Percentiles rank a stretch among this genome's conserved stretches.
phyloP scores from a whole-genome alignment of 1,284 basidiomycete species.

The Apiotrichum gamsii region DNA sequence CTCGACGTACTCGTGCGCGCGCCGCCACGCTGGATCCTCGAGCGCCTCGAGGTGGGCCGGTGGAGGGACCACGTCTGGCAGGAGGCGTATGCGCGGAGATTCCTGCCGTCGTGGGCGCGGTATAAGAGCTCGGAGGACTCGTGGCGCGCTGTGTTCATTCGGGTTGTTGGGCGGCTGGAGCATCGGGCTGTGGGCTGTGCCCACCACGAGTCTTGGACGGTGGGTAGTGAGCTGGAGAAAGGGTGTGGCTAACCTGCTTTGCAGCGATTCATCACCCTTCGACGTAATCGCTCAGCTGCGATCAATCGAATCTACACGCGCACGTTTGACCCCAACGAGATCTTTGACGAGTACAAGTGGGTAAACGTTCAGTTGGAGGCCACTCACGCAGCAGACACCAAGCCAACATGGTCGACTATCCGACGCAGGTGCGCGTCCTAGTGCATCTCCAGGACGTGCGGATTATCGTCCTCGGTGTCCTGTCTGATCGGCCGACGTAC shows the following conservation, averaged over 20 bases:
- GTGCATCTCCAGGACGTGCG: constrained; percentile 41
- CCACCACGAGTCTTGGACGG: constrained; percentile 44
- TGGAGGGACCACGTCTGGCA: constrained; percentile 35
- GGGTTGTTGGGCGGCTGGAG: constrained; percentile 31
- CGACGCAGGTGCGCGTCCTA: constrained; percentile 35
- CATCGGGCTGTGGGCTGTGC: constrained; percentile 38
- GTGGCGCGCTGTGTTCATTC: constrained; percentile 40
- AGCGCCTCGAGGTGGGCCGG: constrained; percentile 30
- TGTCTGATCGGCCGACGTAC: constrained; percentile 25
- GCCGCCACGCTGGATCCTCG: constrained; percentile 38
- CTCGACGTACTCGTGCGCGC: constrained; percentile 34
- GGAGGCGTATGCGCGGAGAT: constrained; percentile 37
- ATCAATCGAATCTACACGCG: constrained; percentile 43
- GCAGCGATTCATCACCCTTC: constrained; percentile 42
- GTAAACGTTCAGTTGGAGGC: not conserved
- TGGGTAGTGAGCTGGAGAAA: constrained; percentile 8
- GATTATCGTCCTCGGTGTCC: constrained; percentile 36
- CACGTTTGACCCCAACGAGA: constrained; percentile 40
- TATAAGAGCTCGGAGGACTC: constrained; percentile 32
- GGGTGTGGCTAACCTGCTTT: not conserved
- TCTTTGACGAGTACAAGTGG: constrained; percentile 40
- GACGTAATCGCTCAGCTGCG: constrained; percentile 37
- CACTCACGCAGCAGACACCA: constrained; percentile 28
- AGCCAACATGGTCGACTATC: constrained; percentile 32
- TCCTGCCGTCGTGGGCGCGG: constrained; percentile 38